Evolutionary conservation across 2,329 filamentous ascomycete genomes (phyloP), one percentile per base, ranked within the genome.

Genomic region (Fusarium sp.): DNA sequence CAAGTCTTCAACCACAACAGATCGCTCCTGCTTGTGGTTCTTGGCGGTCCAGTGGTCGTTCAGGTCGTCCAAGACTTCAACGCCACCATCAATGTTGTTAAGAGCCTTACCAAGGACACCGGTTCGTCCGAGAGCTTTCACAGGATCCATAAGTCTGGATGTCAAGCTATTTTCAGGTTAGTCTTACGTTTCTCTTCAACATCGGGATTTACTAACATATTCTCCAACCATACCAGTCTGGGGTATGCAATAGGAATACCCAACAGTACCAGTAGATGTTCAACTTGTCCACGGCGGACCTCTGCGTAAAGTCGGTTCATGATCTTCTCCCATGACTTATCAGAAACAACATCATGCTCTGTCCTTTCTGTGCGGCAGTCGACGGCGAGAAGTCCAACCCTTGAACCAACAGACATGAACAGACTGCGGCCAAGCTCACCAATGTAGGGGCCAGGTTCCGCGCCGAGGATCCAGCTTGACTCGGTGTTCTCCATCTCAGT

Each of bases 21-120:
- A 92, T 50, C 96, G 89, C 79, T 99, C 96, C 26, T 89, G 85
- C 77, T 98, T 99, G 82, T 98, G 94, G 75, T 94, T 92, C 76
- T 93, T 97, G 37, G 95, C 93, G 1, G 95, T 97, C 96, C 96
- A 99, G 76, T 99, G 95, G 78, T 98, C 96, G 76, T 97, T 95
- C 11, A 97, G 82, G 73, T 97, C 94, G 75, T 97, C 94, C 28
- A 97, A 83, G 15, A 98, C 92, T 78, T 98, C 96, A 7, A 96
- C 92, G 19, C 93, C 93, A 22, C 93, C 94, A 74, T 97, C 94
- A 71, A 97, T 94, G 70, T 92, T 92, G 81, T 97, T 97, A 39
- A 97, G 83, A 43, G 96, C 88, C 62, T 87, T 87, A 5, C 93
- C 92, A 51, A 98, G 84, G 70, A 96, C 79, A 2, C 95, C 94